phyloP scores from a whole-genome alignment of 176 grass and related monocot genomes.

The Elaeis guineensis region DNA sequence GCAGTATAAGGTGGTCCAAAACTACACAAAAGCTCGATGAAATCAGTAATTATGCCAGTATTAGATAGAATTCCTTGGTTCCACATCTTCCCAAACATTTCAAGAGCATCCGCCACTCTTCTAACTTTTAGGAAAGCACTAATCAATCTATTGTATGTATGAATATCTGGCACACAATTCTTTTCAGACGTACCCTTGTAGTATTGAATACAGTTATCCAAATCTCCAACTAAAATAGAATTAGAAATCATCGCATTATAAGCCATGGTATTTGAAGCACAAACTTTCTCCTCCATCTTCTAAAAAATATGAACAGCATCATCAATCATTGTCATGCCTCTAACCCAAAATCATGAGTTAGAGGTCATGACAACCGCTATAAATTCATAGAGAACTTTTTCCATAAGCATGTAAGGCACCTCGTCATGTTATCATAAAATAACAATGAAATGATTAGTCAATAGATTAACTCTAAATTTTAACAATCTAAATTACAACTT shows the following conservation, averaged over 20 bases:
- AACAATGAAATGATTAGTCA: too few species aligned
- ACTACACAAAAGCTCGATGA: constrained; percentile 58
- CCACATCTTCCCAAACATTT: constrained; percentile 69
- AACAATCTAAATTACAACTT: too few species aligned
- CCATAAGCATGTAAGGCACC: too few species aligned
- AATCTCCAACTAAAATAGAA: constrained; percentile 45
- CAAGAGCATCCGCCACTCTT: constrained; percentile 80
- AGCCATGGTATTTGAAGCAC: constrained; percentile 29
- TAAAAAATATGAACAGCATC: constrained; percentile 50
- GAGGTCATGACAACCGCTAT: too few species aligned
- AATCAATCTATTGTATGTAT: constrained; percentile 51
- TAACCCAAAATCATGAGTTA: too few species aligned
- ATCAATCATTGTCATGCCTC: too few species aligned
- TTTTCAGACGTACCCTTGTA: constrained; percentile 62
- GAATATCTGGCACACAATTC: constrained; percentile 15
- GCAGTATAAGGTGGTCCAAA: constrained; percentile 81
- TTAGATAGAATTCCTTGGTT: constrained; percentile 40
- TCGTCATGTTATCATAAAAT: too few species aligned
- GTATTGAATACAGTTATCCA: constrained; percentile 49
- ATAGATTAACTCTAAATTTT: too few species aligned
- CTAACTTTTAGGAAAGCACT: constrained; percentile 38
- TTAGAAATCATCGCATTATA: constrained; percentile 82
- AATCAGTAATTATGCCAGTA: constrained; percentile 59
- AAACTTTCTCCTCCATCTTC: constrained; percentile 45
- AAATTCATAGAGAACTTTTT: too few species aligned